Conservation (phyloP, 345 rosid species). For the Ricinus communis region DNA sequence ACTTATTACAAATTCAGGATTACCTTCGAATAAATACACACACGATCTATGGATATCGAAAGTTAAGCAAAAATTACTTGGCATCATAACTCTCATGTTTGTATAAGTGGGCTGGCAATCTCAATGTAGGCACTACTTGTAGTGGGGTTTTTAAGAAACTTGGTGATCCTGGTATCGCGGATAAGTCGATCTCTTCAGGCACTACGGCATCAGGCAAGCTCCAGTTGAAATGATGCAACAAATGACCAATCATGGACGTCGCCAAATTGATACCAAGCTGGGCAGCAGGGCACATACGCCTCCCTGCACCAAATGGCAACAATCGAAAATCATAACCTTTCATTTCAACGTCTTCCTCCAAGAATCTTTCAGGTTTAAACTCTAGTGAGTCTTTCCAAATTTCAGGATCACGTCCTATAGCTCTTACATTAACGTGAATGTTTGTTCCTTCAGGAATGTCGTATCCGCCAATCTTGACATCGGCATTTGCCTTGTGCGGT, state of each 20-base stretch:
- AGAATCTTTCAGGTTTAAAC: slow-evolving; percentile 77
- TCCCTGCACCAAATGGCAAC: slow-evolving; percentile 28
- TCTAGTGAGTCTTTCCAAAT: slow-evolving; percentile 65
- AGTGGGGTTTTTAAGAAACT: slow-evolving; percentile 23
- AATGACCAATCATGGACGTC: slow-evolving; percentile 22
- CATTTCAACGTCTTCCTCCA: slow-evolving; percentile 80
- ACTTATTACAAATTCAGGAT: no score
- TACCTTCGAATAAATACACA: no score
- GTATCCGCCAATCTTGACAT: slow-evolving; percentile 76
- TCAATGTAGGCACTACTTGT: slow-evolving; percentile 5
- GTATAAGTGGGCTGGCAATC: not conserved
- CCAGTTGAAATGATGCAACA: slow-evolving; percentile 26
- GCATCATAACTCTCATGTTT: no score
- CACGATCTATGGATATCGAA: no score
- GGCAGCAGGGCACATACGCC: slow-evolving; percentile 30
- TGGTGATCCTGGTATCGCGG: slow-evolving; percentile 11
- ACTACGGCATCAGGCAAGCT: slow-evolving; percentile 5
- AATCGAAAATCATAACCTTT: slow-evolving; percentile 69
- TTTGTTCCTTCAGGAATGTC: slow-evolving; percentile 78
- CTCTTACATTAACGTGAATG: slow-evolving; percentile 80
- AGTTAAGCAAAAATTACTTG: no score
- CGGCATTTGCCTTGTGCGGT: slow-evolving; percentile 65
- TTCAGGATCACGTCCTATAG: slow-evolving; percentile 71
- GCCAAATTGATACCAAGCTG: slow-evolving; percentile 23
- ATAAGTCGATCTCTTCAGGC: slow-evolving; percentile 27